These are phyloP conservation scores for Chaetomium sp. DNA, from an alignment of 2,329 filamentous ascomycete species.

Conservation along the genomic window DNA sequence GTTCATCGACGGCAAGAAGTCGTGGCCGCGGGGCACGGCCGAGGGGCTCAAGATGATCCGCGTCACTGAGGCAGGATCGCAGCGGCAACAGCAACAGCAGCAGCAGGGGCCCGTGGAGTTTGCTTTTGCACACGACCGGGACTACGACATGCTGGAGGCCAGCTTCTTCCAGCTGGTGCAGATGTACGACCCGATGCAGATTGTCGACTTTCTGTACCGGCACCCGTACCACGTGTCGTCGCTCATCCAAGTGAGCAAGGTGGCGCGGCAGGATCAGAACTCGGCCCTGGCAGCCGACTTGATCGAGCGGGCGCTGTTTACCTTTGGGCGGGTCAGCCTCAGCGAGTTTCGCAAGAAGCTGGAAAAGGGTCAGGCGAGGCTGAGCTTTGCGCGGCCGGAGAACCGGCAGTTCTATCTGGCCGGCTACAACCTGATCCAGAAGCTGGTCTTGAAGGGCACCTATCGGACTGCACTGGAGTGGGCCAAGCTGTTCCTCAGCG, in stretches of 20 bases:
- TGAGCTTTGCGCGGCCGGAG: constrained; percentile 75
- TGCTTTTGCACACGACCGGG: constrained; percentile 64
- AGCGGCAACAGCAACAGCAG: constrained; percentile 35
- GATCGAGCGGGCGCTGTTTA: constrained; percentile 84
- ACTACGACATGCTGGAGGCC: constrained; percentile 68
- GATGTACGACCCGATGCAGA: constrained; percentile 72
- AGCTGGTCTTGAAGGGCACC: constrained; percentile 82
- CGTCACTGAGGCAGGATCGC: constrained; percentile 31
- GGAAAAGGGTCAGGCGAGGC: constrained; percentile 67
- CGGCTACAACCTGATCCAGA: constrained; percentile 80
- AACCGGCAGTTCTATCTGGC: constrained; percentile 92
- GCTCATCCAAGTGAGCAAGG: constrained; percentile 86
- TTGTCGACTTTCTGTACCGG: constrained; percentile 67
- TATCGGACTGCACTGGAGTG: constrained; percentile 91
- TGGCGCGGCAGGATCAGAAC: constrained; percentile 87
- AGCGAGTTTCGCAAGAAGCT: constrained; percentile 74
- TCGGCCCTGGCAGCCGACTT: constrained; percentile 80
- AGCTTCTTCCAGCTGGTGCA: constrained; percentile 77
- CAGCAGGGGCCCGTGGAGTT: constrained; percentile 51
- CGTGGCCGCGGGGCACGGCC: constrained; percentile 74
- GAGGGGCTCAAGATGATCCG: constrained; percentile 78
- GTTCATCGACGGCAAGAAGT: constrained; percentile 79
- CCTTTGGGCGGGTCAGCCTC: constrained; percentile 81
- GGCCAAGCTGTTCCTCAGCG: constrained; percentile 73
- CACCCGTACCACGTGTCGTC: constrained; percentile 90